Evolutionary conservation across 2,329 filamentous ascomycete genomes (phyloP).

Genomic region (Bertia moriformis): DNA sequence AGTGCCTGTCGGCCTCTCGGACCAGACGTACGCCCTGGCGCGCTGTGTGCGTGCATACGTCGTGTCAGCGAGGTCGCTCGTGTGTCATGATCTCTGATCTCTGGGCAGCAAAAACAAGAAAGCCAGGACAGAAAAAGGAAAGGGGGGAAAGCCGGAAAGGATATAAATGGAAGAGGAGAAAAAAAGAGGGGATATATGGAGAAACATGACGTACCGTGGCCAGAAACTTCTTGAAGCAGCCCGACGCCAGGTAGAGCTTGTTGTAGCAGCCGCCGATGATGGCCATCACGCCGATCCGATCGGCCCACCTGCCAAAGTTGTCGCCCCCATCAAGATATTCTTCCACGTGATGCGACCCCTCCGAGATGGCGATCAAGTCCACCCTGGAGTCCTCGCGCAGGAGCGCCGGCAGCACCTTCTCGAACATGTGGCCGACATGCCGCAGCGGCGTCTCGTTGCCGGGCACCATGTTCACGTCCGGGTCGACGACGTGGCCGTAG

Average conservation of each 20-base stretch:
- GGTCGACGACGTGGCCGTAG: constrained; percentile 31
- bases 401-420: constrained; percentile 38
- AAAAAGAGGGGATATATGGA: not conserved
- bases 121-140: constrained; percentile 15
- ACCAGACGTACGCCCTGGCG: constrained; percentile 45
- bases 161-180: not conserved
- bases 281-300: constrained; percentile 16
- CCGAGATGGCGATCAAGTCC: constrained; percentile 58
- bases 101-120: not conserved
- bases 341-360: constrained; percentile 43
- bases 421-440: constrained; percentile 57
- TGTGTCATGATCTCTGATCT: not conserved
- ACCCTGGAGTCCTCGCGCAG: constrained; percentile 35
- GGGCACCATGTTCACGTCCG: constrained; percentile 42
- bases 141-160: constrained; percentile 1
- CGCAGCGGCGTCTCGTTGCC: constrained; percentile 38
- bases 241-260: constrained; percentile 21
- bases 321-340: constrained; percentile 37
- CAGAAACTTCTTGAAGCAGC: constrained; percentile 32
- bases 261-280: constrained; percentile 31
- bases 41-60: constrained; percentile 23
- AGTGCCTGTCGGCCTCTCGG: constrained; percentile 30
- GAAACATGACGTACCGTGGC: constrained; percentile 24
- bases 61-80: not conserved
- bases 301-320: constrained; percentile 30